phyloP scores from a whole-genome alignment of 371 early-diverging fungal genomes.

The Mucor saturninus region DNA sequence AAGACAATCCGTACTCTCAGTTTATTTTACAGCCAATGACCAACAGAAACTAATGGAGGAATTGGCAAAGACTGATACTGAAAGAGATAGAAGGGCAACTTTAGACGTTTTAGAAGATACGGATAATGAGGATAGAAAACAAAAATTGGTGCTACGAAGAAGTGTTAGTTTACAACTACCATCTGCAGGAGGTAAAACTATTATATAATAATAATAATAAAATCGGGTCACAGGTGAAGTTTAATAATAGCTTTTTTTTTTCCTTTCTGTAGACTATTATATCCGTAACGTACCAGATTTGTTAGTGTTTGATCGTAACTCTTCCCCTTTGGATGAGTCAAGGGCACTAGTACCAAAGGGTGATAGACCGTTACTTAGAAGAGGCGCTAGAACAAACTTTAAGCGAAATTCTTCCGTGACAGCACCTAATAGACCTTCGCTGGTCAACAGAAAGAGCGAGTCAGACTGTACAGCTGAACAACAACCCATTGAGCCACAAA shows the following conservation, averaged over 20 bases:
- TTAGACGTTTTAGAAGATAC: conserved; percentile 8
- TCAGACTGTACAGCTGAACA: conserved; percentile 6
- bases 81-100: conserved; percentile 3
- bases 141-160: conserved; percentile 40
- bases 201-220: no score
- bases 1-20: conserved; percentile 56
- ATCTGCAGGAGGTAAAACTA: conserved; percentile 44
- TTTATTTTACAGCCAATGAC: conserved; percentile 52
- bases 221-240: not conserved
- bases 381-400: conserved; percentile 59
- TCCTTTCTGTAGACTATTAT: conserved; percentile 1
- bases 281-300: conserved; percentile 39
- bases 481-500: not conserved
- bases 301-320: conserved; percentile 54
- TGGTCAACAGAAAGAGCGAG: conserved; percentile 21
- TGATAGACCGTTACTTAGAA: conserved; percentile 49
- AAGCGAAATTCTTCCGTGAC: conserved; percentile 48
- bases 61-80: conserved; percentile 1
- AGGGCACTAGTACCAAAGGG: conserved; percentile 52
- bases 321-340: conserved; percentile 54
- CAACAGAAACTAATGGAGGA: conserved; percentile 38
- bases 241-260: not conserved
- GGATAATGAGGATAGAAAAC: conserved; percentile 12
- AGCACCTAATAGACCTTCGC: conserved; percentile 6
- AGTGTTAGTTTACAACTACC: conserved; percentile 52